Evolutionary conservation across 768 basidiomycete genomes (phyloP).

Genomic region (Strobilomyces dryophilus): DNA sequence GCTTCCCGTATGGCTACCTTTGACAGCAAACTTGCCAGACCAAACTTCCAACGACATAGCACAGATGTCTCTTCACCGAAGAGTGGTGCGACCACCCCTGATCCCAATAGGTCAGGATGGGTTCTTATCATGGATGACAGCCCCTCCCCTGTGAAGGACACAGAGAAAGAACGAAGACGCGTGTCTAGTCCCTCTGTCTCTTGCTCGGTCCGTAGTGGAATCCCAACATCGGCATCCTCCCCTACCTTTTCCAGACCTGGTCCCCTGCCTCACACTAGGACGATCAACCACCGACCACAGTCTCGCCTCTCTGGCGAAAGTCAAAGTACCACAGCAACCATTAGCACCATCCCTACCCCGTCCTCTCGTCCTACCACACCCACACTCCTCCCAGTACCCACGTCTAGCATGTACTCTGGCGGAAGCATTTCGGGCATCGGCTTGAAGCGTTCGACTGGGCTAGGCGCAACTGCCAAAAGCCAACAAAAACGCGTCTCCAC

Average conservation of each 20-base stretch:
- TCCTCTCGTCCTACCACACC: constrained; percentile 72
- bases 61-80: constrained; percentile 42
- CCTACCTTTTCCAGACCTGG: constrained; percentile 42
- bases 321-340: constrained; percentile 49
- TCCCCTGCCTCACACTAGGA: constrained; percentile 40
- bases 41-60: constrained; percentile 38
- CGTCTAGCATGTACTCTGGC: constrained; percentile 44
- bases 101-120: constrained; percentile 73
- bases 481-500: constrained; percentile 61
- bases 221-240: constrained; percentile 44
- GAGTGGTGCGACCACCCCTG: constrained; percentile 36
- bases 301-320: constrained; percentile 70
- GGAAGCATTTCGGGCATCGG: constrained; percentile 35
- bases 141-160: constrained; percentile 60
- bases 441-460: constrained; percentile 59
- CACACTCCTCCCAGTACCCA: constrained; percentile 71
- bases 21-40: constrained; percentile 22
- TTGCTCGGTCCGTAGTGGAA: constrained; percentile 46
- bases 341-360: constrained; percentile 62
- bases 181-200: constrained; percentile 59
- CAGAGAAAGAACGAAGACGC: constrained; percentile 53
- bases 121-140: constrained; percentile 89
- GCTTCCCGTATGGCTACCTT: constrained; percentile 15
- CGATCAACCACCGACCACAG: constrained; percentile 57
- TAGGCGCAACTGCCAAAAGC: constrained; percentile 36